A percentile compares a stretch with the other conserved stretches of the same genome.
phyloP scores from a whole-genome alignment of 306 rosid genomes.

The Malus sieversii region DNA sequence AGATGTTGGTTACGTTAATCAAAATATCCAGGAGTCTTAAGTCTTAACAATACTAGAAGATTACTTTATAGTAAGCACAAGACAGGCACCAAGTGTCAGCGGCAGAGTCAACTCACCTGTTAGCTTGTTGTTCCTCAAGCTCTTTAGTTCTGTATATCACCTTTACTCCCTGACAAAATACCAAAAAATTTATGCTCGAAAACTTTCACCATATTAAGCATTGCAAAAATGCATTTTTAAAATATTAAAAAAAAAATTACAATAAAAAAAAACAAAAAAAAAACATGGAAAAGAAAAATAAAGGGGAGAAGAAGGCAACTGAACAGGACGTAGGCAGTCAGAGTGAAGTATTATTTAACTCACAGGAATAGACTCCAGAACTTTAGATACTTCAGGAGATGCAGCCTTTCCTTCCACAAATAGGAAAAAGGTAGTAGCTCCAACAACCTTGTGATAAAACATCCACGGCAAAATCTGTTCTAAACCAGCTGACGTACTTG shows the following conservation, averaged over 20 bases:
- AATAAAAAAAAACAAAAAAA: not conserved
- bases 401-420: conserved; percentile 98
- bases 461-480: conserved; percentile 98
- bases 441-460: conserved; percentile 93
- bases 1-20: not conserved
- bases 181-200: conserved; percentile 4
- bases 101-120: conserved; percentile 49
- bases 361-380: conserved; percentile 83
- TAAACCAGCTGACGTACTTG: conserved; percentile 85
- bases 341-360: conserved; percentile 24
- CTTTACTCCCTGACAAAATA: conserved; percentile 72
- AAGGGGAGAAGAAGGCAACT: conserved; percentile 1
- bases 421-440: conserved; percentile 70
- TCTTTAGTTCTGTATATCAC: conserved; percentile 83
- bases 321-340: not conserved
- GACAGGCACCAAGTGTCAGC: not conserved
- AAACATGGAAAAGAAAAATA: not conserved
- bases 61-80: not conserved
- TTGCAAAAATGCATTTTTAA: conserved; percentile 4
- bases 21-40: not conserved
- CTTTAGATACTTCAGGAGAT: conserved; percentile 62
- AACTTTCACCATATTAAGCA: not conserved
- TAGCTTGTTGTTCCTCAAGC: conserved; percentile 91
- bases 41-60: not conserved
- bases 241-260: too few species aligned